phyloP scores from a whole-genome alignment of 2,329 filamentous ascomycete species.

The Venturia pyrina region DNA sequence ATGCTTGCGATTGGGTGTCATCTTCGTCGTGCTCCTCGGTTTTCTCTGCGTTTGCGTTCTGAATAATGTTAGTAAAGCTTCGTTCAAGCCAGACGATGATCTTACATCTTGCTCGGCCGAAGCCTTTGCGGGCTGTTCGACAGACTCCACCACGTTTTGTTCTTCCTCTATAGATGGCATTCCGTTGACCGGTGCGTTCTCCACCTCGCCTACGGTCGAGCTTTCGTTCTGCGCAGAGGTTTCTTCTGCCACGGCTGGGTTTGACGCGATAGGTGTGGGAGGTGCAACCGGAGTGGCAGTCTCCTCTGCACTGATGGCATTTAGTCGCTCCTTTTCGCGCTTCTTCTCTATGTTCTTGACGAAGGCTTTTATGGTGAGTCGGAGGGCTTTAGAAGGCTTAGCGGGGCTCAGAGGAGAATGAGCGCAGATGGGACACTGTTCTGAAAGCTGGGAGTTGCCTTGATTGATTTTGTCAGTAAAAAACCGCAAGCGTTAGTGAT shows the following conservation, averaged over 20 bases:
- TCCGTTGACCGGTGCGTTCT: conserved; percentile 3
- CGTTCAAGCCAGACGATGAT: background rate
- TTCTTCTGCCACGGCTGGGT: background rate
- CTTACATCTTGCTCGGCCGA: background rate
- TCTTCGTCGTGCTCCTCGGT: conserved; percentile 4
- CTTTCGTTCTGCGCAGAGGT: background rate
- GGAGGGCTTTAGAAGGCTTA: conserved; percentile 79
- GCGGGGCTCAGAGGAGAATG: conserved; percentile 82
- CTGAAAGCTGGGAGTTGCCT: conserved; percentile 68
- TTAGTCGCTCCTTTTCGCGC: conserved; percentile 45
- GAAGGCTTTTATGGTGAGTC: conserved; percentile 86
- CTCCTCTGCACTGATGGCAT: conserved; percentile 14
- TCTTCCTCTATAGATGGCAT: background rate
- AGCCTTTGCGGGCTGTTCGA: background rate
- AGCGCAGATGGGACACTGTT: conserved; percentile 84
- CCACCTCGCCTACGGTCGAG: background rate
- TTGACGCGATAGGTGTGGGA: conserved; percentile 1
- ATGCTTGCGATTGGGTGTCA: background rate
- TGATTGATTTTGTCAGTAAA: conserved; percentile 16
- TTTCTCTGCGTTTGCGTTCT: background rate
- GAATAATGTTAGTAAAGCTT: background rate
- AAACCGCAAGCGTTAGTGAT: background rate
- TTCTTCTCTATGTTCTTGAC: conserved; percentile 88
- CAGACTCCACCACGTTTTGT: conserved; percentile 1
- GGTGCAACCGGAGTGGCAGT: background rate